phyloP scores from a whole-genome alignment of 2,329 filamentous ascomycete genomes.

The Fusarium floridanum region DNA sequence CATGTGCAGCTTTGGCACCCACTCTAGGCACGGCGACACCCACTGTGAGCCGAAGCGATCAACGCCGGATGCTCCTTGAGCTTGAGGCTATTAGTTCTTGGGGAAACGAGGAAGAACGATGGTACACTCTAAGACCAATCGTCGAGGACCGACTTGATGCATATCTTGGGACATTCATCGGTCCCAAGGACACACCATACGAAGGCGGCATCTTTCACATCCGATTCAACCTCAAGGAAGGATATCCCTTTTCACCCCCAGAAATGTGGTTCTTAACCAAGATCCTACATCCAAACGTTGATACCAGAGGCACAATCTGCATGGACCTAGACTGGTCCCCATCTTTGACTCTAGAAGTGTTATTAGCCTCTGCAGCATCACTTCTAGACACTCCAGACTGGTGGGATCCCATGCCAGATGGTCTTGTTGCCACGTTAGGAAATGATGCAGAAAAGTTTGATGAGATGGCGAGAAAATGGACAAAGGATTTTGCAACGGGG shows the following conservation, averaged over 20 bases:
- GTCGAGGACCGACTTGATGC: not conserved
- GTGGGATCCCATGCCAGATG: not conserved
- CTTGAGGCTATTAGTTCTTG: not conserved
- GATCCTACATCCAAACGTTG: not conserved
- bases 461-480: not conserved
- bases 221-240: not conserved
- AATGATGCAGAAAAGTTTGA: not conserved
- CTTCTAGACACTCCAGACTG: not conserved
- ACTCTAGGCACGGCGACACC: not conserved
- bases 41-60: not conserved
- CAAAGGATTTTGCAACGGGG: not conserved
- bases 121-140: not conserved
- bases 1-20: not conserved
- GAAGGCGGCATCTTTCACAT: not conserved
- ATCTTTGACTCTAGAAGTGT: not conserved
- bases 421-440: not conserved
- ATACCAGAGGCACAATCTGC: not conserved
- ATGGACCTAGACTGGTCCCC: conserved; percentile 1
- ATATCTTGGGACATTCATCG: not conserved
- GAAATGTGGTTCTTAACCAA: conserved; percentile 1
- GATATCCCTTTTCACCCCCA: not conserved
- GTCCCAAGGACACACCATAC: not conserved
- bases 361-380: not conserved
- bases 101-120: not conserved
- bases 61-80: not conserved